Base-by-base conservation (phyloP, 192 early-diverging fungal genomes). In the Rhizoclosmatium globosum region DNA sequence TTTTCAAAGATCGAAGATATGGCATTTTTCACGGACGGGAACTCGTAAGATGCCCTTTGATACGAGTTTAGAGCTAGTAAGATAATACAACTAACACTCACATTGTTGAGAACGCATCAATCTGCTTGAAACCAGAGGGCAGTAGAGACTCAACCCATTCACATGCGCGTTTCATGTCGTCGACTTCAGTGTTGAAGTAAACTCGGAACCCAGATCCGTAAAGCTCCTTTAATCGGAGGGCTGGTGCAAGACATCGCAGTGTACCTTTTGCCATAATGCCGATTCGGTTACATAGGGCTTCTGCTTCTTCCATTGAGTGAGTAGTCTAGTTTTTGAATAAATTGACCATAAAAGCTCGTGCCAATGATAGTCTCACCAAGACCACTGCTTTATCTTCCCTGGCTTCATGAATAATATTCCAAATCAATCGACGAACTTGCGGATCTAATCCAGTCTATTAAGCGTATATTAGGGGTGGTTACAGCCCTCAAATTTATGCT, bases 211-310 rank as follows among this genome's bases (percentile, higher is more conserved):
- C 93, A 21, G 87, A 78, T 6, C 92, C 94, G 82, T 93, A 94
- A 3, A 91, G 70, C 41, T 93, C 80, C 81, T 94, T 94, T 42
- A 94, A 85, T 38, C 92, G 85, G 15, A 92, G 82, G 46, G 85
- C 90, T 42, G 83, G 84, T 21, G 86, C 94, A 3, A 92, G 73
- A 77, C 93, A 94, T 42, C 92, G 83, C 44, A 94, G 66, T 0
- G 90, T 92, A 43, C 94, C 94, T 64, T 93, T 91, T 21, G 92
- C 90, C 89, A 94, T 94, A 68, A 95, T 95, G 50, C 91, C 93
- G 59, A 95, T 95, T 3, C 86, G 81, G 6, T 91, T 82, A 78
- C 93, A 95, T 15, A 94, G 76, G 4, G 92, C 90, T 76, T 95
- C 94, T 64, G 93, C 94, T 83, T 95, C 94, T 75, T 95, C 91